Base-by-base conservation (phyloP, 768 basidiomycete genomes). In the Boletus subparvulus region DNA sequence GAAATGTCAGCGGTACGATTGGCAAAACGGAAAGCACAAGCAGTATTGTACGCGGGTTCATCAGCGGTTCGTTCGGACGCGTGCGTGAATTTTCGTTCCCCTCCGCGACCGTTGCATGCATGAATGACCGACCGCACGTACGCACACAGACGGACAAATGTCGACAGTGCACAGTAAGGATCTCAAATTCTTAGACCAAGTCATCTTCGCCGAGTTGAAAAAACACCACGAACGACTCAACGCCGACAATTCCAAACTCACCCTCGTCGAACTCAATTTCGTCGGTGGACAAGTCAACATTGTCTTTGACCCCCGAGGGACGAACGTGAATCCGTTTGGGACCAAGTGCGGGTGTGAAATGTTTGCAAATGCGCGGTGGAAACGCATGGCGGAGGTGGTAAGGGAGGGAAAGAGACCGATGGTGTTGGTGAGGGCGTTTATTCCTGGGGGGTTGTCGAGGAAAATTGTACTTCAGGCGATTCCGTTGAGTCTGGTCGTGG, bases 401-500 rank as follows among this genome's bases (percentile, higher is more conserved):
- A 56, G 35, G 45, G 60, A 58, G 17, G 59, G 58, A 12, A 51
- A 57, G 28, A 52, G 35, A 33, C 57, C 58, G 17, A 50, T 58
- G 41, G 56, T 72, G 2, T 41, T 72, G 16, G 69, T 70, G 6
- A 61, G 69, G 45, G 70, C 57, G 8, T 68, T 68, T 46, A 59
- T 72, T 28, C 56, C 70, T 0, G 70, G 66, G 2, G 70, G 70
- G 3, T 44, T 46, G 39, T 50, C 68, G 24, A 68, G 69, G 50
- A 70, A 70, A 55, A 54, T 70, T 12, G 44, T 70, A 6, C 65
- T 72, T 35, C 64, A 65, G 24, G 58, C 59, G 12, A 62, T 72
- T 32, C 70, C 66, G 2, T 42, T 72, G 52, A 59, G 56, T 32
- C 35, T 19, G 4, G 52, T 70, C 10, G 26, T 60, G 33, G 54